These are phyloP conservation scores for Talaromyces thailandensis DNA, from an alignment of 495 filamentous ascomycete genomes.

Conservation along the genomic window DNA sequence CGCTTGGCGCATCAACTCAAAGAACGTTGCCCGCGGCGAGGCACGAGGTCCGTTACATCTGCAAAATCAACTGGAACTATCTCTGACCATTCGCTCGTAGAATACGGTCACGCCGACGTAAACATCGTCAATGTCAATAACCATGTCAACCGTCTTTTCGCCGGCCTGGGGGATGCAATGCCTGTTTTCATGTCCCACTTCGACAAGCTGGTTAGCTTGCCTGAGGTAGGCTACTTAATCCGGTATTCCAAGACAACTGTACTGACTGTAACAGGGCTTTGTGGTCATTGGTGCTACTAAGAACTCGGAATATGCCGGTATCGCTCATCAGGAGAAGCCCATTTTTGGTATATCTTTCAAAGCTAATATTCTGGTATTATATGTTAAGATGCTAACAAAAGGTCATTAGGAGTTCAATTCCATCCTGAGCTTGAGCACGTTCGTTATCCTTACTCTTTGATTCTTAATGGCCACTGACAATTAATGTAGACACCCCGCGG, in stretches of 20 bases:
- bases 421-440: conserved; percentile 23
- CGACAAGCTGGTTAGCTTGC: conserved; percentile 20
- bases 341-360: conserved; percentile 29
- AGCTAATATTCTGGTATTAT: background rate
- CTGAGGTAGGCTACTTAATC: too few relatives aligned
- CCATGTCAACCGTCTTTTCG: conserved; percentile 66
- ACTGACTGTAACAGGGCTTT: conserved; percentile 57
- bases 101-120: conserved; percentile 62
- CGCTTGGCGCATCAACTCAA: conserved; percentile 59
- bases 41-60: conserved; percentile 23
- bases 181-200: conserved; percentile 20
- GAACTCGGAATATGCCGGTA: conserved; percentile 73
- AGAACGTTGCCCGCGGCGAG: conserved; percentile 64
- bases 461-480: conserved; percentile 1
- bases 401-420: conserved; percentile 27
- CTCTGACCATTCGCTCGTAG: conserved; percentile 25
- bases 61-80: background rate
- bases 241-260: too few relatives aligned
- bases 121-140: conserved; percentile 38
- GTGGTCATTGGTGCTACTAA: conserved; percentile 59
- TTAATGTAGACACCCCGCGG: conserved; percentile 14
- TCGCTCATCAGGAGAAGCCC: conserved; percentile 62
- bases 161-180: conserved; percentile 15
- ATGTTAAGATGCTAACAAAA: conserved; percentile 7
- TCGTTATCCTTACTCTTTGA: background rate